phyloP scores from a whole-genome alignment of 176 grass and related monocot genomes.

The Lolium multiflorum region DNA sequence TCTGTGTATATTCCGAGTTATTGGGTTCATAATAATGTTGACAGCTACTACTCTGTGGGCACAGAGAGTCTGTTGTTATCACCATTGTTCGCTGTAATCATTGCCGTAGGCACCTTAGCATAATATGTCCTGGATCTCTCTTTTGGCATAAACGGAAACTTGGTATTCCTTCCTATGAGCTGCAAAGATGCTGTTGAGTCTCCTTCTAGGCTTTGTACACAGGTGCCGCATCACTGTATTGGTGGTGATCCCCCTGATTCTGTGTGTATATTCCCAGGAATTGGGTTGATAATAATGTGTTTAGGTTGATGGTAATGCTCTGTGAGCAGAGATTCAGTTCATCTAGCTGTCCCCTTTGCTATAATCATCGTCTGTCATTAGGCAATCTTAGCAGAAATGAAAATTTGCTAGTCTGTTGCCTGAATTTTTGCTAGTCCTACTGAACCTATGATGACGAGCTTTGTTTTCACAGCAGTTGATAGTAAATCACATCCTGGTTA shows the following conservation, averaged over 20 bases:
- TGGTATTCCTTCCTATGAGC: background rate
- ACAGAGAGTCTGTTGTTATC: constrained; percentile 1
- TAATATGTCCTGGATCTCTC: background rate
- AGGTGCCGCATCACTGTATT: too few relatives aligned
- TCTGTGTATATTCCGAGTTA: constrained; percentile 41
- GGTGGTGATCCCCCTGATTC: too few relatives aligned
- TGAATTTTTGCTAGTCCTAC: too few relatives aligned
- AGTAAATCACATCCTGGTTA: background rate
- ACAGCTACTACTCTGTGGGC: constrained; percentile 15
- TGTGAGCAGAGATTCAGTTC: background rate
- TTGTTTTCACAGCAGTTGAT: background rate
- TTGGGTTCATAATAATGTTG: constrained; percentile 40
- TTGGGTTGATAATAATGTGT: too few relatives aligned
- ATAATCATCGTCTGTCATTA: background rate
- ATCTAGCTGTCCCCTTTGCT: background rate
- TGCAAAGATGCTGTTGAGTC: too few relatives aligned
- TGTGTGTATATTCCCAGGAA: too few relatives aligned
- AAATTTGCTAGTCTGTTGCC: too few relatives aligned
- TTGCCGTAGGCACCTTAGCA: background rate
- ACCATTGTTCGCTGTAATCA: constrained; percentile 10
- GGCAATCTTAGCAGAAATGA: background rate
- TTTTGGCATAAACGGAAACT: too few relatives aligned
- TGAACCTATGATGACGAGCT: background rate
- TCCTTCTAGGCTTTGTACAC: too few relatives aligned
- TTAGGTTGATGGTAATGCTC: background rate